Conservation (phyloP, 1,284 basidiomycete species). For the Veloboletus limbatus region DNA sequence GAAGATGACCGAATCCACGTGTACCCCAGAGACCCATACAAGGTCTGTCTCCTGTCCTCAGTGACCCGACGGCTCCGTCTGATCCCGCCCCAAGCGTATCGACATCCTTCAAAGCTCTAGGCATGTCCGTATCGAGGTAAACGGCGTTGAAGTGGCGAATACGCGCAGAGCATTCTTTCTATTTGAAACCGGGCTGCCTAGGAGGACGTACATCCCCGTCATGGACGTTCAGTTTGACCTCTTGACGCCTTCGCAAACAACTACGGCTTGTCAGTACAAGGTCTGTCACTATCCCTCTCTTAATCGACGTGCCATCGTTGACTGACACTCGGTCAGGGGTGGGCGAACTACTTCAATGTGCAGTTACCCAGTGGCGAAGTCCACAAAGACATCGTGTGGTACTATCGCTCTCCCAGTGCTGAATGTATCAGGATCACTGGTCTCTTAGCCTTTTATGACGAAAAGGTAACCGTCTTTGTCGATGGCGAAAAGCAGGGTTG, state of each 20-base stretch:
- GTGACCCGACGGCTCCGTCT: neutral
- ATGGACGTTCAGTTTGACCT: constrained; percentile 52
- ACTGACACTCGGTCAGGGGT: constrained; percentile 42
- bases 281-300: constrained; percentile 32
- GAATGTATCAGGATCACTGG: constrained; percentile 53
- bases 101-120: constrained; percentile 60
- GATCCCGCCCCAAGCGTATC: constrained; percentile 39
- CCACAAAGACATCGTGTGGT: constrained; percentile 57
- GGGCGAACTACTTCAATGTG: constrained; percentile 57
- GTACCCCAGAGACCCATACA: constrained; percentile 68
- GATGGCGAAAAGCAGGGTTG: constrained; percentile 50
- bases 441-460: constrained; percentile 61
- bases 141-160: constrained; percentile 61
- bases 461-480: constrained; percentile 65
- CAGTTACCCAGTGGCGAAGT: constrained; percentile 43
- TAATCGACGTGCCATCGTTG: neutral
- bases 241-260: constrained; percentile 45
- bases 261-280: constrained; percentile 62
- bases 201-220: constrained; percentile 61
- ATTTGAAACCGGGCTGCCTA: constrained; percentile 55
- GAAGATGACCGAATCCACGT: constrained; percentile 60
- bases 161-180: constrained; percentile 52
- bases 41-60: constrained; percentile 37
- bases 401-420: constrained; percentile 50
- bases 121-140: constrained; percentile 57